Evolutionary conservation across 1,284 basidiomycete genomes (phyloP).

Genomic region (Phlebopus sp.): DNA sequence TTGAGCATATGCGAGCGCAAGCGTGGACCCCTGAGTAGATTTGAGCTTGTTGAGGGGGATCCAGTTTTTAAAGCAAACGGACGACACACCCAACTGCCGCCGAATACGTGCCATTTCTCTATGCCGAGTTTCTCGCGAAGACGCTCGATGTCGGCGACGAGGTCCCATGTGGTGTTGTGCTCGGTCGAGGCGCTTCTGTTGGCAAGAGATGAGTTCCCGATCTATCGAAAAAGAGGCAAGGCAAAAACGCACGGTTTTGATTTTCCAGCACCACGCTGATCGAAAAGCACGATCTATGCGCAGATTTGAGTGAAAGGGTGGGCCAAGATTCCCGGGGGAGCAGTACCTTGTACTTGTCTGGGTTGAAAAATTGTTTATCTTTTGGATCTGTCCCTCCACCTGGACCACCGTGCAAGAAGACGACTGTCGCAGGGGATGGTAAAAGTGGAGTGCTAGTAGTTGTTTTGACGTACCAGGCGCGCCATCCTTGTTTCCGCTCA

Average conservation of each 20-base stretch:
- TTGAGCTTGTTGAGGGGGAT: neutral
- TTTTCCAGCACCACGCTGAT: constrained; percentile 87
- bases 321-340: constrained; percentile 9
- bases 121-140: constrained; percentile 71
- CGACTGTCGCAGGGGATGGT: constrained; percentile 44
- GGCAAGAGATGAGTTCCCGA: constrained; percentile 1
- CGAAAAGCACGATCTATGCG: constrained; percentile 69
- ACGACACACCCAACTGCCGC: constrained; percentile 77
- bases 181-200: constrained; percentile 68
- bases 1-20: constrained; percentile 88
- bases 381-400: constrained; percentile 64
- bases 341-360: constrained; percentile 74
- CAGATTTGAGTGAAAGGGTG: constrained; percentile 1
- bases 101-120: constrained; percentile 91
- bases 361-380: constrained; percentile 82
- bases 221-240: neutral
- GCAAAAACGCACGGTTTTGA: constrained; percentile 64
- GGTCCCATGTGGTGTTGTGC: constrained; percentile 94
- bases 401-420: constrained; percentile 86
- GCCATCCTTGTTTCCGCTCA: constrained; percentile 75
- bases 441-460: neutral
- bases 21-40: constrained; percentile 73
- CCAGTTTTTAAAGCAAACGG: neutral
- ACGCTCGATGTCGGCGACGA: constrained; percentile 87
- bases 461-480: constrained; percentile 60